phyloP scores from a whole-genome alignment of 129 eudicot species.

The Flaveria robusta region DNA sequence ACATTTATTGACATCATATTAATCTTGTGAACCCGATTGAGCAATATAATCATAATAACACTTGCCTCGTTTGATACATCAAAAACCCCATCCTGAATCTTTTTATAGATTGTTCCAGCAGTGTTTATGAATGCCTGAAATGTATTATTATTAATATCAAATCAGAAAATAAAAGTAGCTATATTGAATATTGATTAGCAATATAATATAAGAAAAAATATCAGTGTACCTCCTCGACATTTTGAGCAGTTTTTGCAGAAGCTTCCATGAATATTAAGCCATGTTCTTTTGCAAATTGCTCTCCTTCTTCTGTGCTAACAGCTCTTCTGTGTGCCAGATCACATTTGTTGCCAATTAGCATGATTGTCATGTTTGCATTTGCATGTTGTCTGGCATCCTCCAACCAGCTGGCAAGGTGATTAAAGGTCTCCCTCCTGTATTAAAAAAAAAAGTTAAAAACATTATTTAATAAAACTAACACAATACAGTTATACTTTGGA shows the following conservation, averaged over 20 bases:
- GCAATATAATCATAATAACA: neutral
- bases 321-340: constrained; percentile 94
- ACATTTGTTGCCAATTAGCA: constrained; percentile 85
- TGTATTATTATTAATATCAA: neutral
- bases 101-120: constrained; percentile 78
- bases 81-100: constrained; percentile 89
- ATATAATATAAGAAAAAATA: neutral
- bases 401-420: constrained; percentile 95
- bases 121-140: constrained; percentile 84
- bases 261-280: constrained; percentile 89
- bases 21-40: neutral
- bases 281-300: constrained; percentile 90
- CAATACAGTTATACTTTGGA: neutral
- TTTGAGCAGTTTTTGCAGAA: constrained; percentile 91
- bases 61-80: constrained; percentile 90
- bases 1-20: neutral
- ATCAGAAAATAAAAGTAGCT: neutral
- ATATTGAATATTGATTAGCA: neutral
- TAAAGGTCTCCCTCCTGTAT: constrained; percentile 87
- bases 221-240: constrained; percentile 79
- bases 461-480: neutral
- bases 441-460: neutral
- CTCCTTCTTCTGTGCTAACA: constrained; percentile 94
- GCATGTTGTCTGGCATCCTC: constrained; percentile 96
- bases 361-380: constrained; percentile 87